Base-by-base conservation (phyloP, 2,329 filamentous ascomycete genomes). In the Stemphylium lycopersici region DNA sequence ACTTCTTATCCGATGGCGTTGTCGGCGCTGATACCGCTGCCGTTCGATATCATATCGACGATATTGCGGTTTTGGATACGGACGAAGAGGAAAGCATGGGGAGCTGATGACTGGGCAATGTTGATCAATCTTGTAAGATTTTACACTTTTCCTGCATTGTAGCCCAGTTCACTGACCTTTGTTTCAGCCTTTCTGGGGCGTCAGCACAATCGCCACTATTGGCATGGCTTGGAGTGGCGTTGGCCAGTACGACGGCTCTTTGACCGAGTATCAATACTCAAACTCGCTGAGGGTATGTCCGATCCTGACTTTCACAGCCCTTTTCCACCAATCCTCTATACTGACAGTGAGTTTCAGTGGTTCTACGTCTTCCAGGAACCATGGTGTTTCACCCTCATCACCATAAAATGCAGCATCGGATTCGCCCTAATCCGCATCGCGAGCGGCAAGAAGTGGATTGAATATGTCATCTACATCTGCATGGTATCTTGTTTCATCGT, bases 321-420 rank as follows among this genome's bases (percentile, higher is more conserved):
- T 29, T 11, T 18, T 4, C n/a, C 12, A 6, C 22, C 12, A 20
- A 26, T 2, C 4, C 18, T n/a, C 20, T 20, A 20, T 20, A 36
- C 20, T 53, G 18, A 53, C 18, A 11, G 2, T 10, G 38, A 6
- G 20, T 20, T 20, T 20, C n/a, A 52, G 49, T 54, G 51, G 46
- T 54, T 54, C 4, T 54, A 54, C 29, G 31, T 50, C 34, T 54
- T 54, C 34, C 51, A 50, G 11, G 46, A 54, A 36, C 51, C 51
- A 15, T 54, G 51, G 51, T 54, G 51, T 36, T 54, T 54, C 16
- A 54, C 51, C 8, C 51, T 54, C 22, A 20, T 54, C 18, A 41
- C 51, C 12, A 54, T 54, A n/a, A 54, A 54, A 5, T 43, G 46
- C 20, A 54, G 51, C 20, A 54, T 54, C 26, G 46, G 46, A 3